phyloP scores from a whole-genome alignment of 2,329 filamentous ascomycete genomes.

The Graphium sp. region DNA sequence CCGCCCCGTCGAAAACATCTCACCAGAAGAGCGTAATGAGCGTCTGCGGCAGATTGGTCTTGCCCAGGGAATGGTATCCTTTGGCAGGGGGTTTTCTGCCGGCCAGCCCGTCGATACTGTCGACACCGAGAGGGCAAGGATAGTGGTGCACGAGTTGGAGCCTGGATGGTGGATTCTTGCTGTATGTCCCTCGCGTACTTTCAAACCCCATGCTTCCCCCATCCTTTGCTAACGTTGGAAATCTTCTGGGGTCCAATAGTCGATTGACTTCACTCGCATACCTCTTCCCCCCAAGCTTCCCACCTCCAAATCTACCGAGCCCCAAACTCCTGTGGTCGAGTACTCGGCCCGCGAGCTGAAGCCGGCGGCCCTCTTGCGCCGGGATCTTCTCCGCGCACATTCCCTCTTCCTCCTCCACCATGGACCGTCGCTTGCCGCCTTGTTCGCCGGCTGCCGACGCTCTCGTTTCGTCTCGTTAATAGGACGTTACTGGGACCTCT shows the following conservation, averaged over 20 bases:
- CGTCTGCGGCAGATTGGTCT: constrained; percentile 83
- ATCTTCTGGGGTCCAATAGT: constrained; percentile 36
- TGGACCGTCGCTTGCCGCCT: constrained; percentile 50
- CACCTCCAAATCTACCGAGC: constrained; percentile 19
- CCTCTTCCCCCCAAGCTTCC: constrained; percentile 40
- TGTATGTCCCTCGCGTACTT: constrained; percentile 31
- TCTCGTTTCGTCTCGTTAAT: constrained; percentile 56
- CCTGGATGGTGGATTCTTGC: constrained; percentile 90
- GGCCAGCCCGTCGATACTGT: constrained; percentile 65
- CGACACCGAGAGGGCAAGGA: constrained; percentile 77
- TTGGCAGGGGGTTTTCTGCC: constrained; percentile 73
- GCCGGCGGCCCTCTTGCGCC: constrained; percentile 58
- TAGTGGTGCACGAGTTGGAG: constrained; percentile 78
- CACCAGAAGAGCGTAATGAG: constrained; percentile 61
- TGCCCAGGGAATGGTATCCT: constrained; percentile 91
- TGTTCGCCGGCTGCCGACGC: constrained; percentile 50
- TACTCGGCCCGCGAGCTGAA: constrained; percentile 87
- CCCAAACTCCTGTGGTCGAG: constrained; percentile 36
- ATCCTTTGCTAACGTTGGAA: background rate
- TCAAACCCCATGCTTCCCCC: background rate
- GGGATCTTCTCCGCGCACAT: constrained; percentile 72
- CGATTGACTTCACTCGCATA: constrained; percentile 62
- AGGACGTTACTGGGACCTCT: constrained; percentile 65
- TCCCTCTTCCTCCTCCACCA: constrained; percentile 79
- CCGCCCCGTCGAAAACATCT: constrained; percentile 23